These are phyloP conservation scores for Croton setiger DNA, from an alignment of 441 rosid species.

Conservation along the genomic window DNA sequence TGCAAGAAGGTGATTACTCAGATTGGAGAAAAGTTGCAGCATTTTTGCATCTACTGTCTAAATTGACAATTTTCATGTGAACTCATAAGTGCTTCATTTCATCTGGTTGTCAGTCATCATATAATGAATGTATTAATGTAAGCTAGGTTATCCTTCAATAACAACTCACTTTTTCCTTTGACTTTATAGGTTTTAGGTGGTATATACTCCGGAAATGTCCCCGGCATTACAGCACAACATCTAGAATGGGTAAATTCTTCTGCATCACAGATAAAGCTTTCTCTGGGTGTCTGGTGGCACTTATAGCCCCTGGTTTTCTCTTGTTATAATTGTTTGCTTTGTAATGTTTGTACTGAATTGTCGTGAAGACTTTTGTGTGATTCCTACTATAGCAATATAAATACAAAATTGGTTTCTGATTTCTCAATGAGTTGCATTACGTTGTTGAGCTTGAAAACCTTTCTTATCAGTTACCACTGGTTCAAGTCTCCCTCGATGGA, in stretches of 20 bases:
- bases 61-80: neutral
- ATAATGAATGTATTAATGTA: neutral
- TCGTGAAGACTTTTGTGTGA: neutral
- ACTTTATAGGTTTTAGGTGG: constrained; percentile 79
- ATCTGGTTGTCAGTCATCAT: neutral
- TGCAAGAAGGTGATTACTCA: neutral
- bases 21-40: neutral
- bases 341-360: neutral
- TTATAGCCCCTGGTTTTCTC: neutral
- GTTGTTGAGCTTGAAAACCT: neutral
- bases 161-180: constrained; percentile 23
- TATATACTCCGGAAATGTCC: constrained; percentile 66
- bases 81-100: constrained; percentile 4
- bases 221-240: constrained; percentile 94
- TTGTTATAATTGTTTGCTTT: neutral
- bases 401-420: neutral
- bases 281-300: neutral
- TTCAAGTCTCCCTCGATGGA: neutral
- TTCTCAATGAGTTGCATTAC: neutral
- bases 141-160: neutral
- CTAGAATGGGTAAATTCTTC: constrained; percentile 75
- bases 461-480: neutral
- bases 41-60: neutral
- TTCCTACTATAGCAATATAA: neutral
- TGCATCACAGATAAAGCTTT: constrained; percentile 4